Evolutionary conservation across 192 early-diverging fungal species (phyloP).

Genomic region (Piromyces finnis): DNA sequence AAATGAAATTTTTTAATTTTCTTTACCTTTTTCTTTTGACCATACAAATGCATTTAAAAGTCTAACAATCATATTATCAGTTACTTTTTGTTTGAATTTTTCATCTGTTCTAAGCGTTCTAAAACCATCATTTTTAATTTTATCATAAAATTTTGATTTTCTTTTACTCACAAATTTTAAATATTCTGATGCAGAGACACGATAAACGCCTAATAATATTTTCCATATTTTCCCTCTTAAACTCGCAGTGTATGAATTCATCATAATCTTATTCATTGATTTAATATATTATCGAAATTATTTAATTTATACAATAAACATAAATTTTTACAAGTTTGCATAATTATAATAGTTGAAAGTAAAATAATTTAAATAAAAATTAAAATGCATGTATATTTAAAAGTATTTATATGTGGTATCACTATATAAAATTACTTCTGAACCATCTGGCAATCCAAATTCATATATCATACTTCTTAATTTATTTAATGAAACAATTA

Average conservation of each 20-base stretch:
- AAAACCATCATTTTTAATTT: conserved; percentile 84
- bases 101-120: conserved; percentile 64
- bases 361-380: too few relatives aligned
- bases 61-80: conserved; percentile 52
- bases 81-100: conserved; percentile 48
- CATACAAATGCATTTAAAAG: conserved; percentile 76
- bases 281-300: too few relatives aligned
- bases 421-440: background rate
- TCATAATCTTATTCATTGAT: background rate
- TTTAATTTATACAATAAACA: too few relatives aligned
- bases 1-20: too few relatives aligned
- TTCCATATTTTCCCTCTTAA: conserved; percentile 55
- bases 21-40: conserved; percentile 48
- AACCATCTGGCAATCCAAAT: background rate
- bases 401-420: too few relatives aligned
- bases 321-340: too few relatives aligned
- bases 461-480: background rate
- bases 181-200: conserved; percentile 54
- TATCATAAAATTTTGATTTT: conserved; percentile 49
- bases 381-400: too few relatives aligned
- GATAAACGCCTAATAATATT: conserved; percentile 47
- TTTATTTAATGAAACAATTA: background rate
- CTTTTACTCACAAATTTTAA: conserved; percentile 47
- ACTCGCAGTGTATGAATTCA: background rate
- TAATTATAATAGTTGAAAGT: too few relatives aligned